Percentiles rank a stretch among this genome's conserved stretches.
Conservation (phyloP, 371 early-diverging fungal species). For the Dentiscutata heterogama region DNA sequence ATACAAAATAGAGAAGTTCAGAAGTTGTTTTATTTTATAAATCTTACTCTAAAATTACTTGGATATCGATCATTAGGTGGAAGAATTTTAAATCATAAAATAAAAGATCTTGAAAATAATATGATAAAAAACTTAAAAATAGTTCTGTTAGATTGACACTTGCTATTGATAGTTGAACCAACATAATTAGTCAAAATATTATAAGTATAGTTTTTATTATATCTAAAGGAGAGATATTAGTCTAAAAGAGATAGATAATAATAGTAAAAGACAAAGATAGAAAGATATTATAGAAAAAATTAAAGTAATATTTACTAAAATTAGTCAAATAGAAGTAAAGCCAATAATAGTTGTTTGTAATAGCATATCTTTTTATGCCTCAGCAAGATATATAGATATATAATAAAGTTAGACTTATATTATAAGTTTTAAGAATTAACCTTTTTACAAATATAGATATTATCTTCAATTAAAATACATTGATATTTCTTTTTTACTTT, state of each 20-base stretch:
- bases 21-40: constrained; percentile 15
- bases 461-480: constrained; percentile 21
- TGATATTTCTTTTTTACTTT: background rate
- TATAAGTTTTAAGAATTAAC: too few species aligned
- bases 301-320: constrained; percentile 14
- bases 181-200: constrained; percentile 38
- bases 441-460: background rate
- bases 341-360: constrained; percentile 11
- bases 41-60: background rate
- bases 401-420: too few species aligned
- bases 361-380: background rate
- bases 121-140: too few species aligned
- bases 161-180: constrained; percentile 8
- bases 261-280: background rate
- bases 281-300: constrained; percentile 22
- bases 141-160: background rate
- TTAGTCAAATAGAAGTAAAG: constrained; percentile 1
- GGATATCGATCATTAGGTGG: too few species aligned
- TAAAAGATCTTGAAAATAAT: too few species aligned
- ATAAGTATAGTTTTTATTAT: constrained; percentile 4
- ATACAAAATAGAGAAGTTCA: constrained; percentile 20
- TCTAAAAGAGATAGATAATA: constrained; percentile 1
- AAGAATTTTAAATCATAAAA: too few species aligned
- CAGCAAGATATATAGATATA: background rate
- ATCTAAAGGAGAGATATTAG: background rate